Evolutionary conservation across 495 filamentous ascomycete species (phyloP), one percentile per base, ranked within the genome.

Genomic region (Penicillium paxilli): DNA sequence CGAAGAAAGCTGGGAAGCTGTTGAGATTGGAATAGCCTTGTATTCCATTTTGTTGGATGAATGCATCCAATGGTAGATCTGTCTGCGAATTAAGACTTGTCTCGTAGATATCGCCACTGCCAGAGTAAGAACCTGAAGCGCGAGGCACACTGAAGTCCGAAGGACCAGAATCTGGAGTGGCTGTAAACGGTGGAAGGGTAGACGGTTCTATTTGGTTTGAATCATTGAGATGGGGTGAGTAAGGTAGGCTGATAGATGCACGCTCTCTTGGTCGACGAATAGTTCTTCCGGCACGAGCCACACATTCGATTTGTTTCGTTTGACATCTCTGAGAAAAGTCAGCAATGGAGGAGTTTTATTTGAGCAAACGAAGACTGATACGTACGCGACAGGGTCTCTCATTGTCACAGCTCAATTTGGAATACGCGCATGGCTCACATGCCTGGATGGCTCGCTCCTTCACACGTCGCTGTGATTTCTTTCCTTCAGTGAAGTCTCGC

Each of bases 381-480:
- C 20, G n/a, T 54, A 62, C 63, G 19, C 60, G 51, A 35, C 65
- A 68, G 0, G 65, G 63, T 47, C 59, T 57, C 21, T 56, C 32
- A 24, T 68, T 63, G 17, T 66, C 55, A 23, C 65, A 68, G 47
- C 65, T 68, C 19, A 63, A 16, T 44, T 68, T 68, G 0, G 59
- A 54, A 10, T 47, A 33, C 4, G 65, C 62, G 16, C 65, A 68
- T 7, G 60, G 35, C 26, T 64, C 62, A 17, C 65, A 68, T 0
- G 65, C 65, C 33, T 66, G 44, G 5, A 52, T 37, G 1, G 54
- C 63, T 9, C 65, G 57, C 45, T 63, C 63, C 38, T 37, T 53
- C 2, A 19, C 21, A 19, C 56, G 47, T n/a, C 38, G 44, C 25
- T 24, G 14, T 2, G 48, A 41, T 3, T 40, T n/a, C 19, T 56